Evolutionary conservation across 345 rosid genomes (phyloP).

Genomic region (Aethionema arabicum): DNA sequence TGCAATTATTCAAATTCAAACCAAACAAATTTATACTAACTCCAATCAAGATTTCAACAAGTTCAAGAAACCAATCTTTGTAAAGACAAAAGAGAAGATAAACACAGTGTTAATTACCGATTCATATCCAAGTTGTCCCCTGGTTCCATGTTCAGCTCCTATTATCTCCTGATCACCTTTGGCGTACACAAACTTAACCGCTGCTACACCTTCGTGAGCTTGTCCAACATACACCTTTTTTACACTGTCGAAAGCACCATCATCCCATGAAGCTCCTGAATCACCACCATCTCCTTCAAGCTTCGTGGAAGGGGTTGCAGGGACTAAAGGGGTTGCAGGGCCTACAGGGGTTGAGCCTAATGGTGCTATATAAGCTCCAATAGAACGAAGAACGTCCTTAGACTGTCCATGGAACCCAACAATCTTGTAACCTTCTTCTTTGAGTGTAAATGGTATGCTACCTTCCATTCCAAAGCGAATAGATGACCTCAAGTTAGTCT

Average conservation of each 20-base stretch:
- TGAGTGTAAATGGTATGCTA: conserved; percentile 4
- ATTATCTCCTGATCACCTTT: conserved; percentile 15
- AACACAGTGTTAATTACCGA: conserved; percentile 1
- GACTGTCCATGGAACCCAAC: conserved; percentile 36
- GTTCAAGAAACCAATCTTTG: too few relatives aligned
- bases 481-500: conserved; percentile 18
- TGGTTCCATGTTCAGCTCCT: conserved; percentile 24
- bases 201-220: conserved; percentile 12
- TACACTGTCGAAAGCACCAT: conserved; percentile 31
- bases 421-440: conserved; percentile 33
- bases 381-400: conserved; percentile 16
- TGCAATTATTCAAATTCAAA: not conserved
- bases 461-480: conserved; percentile 30
- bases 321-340: conserved; percentile 31
- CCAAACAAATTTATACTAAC: not conserved
- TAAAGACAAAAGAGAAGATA: not conserved
- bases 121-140: conserved; percentile 19
- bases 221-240: conserved; percentile 30
- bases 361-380: conserved; percentile 40
- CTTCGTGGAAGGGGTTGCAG: conserved; percentile 10
- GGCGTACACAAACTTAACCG: conserved; percentile 25
- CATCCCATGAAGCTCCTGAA: conserved; percentile 35
- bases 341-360: conserved; percentile 22
- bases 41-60: not conserved
- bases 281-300: conserved; percentile 24